Percentiles rank a stretch among this genome's conserved stretches.
These are phyloP conservation scores for Thermomucor indicae-seudaticae DNA, from an alignment of 371 early-diverging fungal species.

Conservation along the genomic window DNA sequence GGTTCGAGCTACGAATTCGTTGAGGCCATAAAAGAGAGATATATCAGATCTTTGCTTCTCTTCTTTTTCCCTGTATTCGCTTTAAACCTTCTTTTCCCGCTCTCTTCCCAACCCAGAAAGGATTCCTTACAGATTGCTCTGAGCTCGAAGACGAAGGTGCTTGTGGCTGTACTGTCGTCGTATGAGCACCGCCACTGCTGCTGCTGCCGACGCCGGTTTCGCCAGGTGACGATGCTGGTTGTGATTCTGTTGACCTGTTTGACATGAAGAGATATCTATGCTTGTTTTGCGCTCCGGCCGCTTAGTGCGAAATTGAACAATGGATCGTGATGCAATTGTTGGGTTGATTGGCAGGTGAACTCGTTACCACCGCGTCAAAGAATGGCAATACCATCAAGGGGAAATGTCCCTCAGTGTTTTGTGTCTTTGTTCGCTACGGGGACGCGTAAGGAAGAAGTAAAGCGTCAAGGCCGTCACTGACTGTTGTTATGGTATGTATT, in stretches of 20 bases:
- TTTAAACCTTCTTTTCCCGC: background rate
- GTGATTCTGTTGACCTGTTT: slow-evolving; percentile 5
- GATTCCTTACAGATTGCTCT: background rate
- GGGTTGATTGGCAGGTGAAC: slow-evolving; percentile 13
- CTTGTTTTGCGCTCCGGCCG: background rate
- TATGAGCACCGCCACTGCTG: background rate
- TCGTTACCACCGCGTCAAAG: slow-evolving; percentile 23
- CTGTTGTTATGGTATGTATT: background rate
- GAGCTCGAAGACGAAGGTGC: background rate
- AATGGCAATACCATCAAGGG: no score
- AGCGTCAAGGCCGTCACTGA: background rate
- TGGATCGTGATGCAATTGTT: background rate
- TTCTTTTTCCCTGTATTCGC: background rate
- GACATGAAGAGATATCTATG: background rate
- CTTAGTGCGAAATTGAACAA: no score
- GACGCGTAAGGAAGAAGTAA: background rate
- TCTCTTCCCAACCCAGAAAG: background rate
- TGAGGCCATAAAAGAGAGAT: background rate
- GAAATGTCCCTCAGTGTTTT: no score
- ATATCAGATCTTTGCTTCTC: background rate
- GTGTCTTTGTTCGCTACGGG: background rate
- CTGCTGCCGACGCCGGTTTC: background rate
- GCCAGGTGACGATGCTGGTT: background rate
- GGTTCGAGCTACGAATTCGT: slow-evolving; percentile 6
- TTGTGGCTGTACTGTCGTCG: no score